Evolutionary conservation across 352 stramenopile genomes (phyloP).

Genomic region (Phytophthora fragariaefolia): DNA sequence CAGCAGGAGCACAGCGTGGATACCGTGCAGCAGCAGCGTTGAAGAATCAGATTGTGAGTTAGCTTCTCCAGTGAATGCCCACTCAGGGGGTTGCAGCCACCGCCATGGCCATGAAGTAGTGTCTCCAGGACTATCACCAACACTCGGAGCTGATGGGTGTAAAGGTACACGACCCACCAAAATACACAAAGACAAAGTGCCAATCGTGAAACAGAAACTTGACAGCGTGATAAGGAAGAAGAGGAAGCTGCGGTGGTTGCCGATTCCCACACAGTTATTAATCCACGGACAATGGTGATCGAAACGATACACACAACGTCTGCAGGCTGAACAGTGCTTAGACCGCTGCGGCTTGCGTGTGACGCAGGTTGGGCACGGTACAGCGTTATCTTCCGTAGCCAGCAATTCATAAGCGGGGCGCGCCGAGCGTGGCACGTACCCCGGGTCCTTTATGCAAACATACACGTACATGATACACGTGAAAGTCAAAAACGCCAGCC

Average conservation of each 20-base stretch:
- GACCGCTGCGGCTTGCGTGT: constrained; percentile 77
- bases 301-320: constrained; percentile 82
- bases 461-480: constrained; percentile 77
- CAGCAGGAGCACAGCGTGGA: constrained; percentile 66
- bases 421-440: constrained; percentile 67
- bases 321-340: constrained; percentile 84
- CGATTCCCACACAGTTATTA: constrained; percentile 83
- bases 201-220: constrained; percentile 58
- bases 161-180: constrained; percentile 52
- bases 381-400: constrained; percentile 59
- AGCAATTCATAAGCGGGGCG: constrained; percentile 81
- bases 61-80: constrained; percentile 19
- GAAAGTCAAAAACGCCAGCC: constrained; percentile 44
- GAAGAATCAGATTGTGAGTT: constrained; percentile 33
- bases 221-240: constrained; percentile 64
- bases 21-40: constrained; percentile 52
- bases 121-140: background rate
- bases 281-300: constrained; percentile 90
- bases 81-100: constrained; percentile 39
- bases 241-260: constrained; percentile 81
- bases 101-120: constrained; percentile 23
- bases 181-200: constrained; percentile 54
- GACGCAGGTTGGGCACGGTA: constrained; percentile 83
- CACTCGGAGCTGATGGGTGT: constrained; percentile 24
- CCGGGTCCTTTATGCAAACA: constrained; percentile 81